Percentiles rank a stretch among this genome's conserved stretches.
These are phyloP conservation scores for Orbilia oligospora DNA, from an alignment of 2,329 filamentous ascomycete species.

Conservation along the genomic window DNA sequence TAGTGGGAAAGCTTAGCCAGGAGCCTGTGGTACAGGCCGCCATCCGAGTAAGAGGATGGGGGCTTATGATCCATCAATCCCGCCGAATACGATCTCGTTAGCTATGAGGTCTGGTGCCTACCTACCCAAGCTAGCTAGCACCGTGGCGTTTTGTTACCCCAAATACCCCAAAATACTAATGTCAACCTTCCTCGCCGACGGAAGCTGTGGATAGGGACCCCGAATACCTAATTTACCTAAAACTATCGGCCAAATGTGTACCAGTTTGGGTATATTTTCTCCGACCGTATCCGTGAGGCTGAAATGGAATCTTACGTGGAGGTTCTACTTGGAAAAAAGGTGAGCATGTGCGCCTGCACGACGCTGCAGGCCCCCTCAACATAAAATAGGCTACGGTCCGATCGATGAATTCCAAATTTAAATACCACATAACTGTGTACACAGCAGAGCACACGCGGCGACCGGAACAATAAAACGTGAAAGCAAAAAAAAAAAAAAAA, in stretches of 20 bases:
- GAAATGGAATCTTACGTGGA: conserved; percentile 25
- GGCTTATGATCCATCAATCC: conserved; percentile 13
- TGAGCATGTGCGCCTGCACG: conserved; percentile 30
- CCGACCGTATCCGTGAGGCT: conserved; percentile 32
- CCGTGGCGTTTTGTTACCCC: conserved; percentile 13
- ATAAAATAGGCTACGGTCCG: conserved; percentile 31
- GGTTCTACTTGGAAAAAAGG: conserved; percentile 14
- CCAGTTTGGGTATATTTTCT: conserved; percentile 12
- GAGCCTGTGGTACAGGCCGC: conserved; percentile 21
- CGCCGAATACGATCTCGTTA: not conserved
- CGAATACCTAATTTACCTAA: conserved; percentile 22
- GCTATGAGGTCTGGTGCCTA: conserved; percentile 19
- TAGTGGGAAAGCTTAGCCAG: conserved; percentile 30
- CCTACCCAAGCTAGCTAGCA: conserved; percentile 29
- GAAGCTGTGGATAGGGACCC: conserved; percentile 10
- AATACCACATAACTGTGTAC: no score
- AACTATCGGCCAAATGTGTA: conserved; percentile 28
- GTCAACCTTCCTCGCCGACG: conserved; percentile 19
- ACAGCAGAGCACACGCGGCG: conserved; percentile 16
- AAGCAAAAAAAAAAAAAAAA: not conserved
- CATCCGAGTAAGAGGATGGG: conserved; percentile 14
- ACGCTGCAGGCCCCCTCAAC: conserved; percentile 27
- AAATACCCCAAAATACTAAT: not conserved
- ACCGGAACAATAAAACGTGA: conserved; percentile 3
- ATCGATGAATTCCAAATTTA: conserved; percentile 53